Evolutionary conservation across 176 grass and related monocot genomes (phyloP).

Genomic region (Cenchrus americanus): DNA sequence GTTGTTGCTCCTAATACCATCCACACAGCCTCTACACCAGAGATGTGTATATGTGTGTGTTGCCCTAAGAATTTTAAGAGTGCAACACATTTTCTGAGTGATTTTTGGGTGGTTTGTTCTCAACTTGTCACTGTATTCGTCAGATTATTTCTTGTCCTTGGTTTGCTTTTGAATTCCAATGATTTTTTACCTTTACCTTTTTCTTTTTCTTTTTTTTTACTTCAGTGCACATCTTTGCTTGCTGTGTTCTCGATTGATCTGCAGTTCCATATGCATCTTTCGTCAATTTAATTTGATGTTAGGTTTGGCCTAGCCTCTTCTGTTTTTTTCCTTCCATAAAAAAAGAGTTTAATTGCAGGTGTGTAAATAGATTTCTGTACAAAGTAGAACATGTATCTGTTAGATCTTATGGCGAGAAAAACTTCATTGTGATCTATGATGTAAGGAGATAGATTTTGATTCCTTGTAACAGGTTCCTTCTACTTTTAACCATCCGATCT

Average conservation of each 20-base stretch:
- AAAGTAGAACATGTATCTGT: too few relatives aligned
- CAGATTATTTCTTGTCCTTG: background rate
- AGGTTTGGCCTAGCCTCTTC: background rate
- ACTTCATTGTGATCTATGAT: too few relatives aligned
- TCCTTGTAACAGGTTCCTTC: too few relatives aligned
- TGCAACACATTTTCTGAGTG: background rate
- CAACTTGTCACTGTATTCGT: background rate
- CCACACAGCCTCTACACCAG: background rate
- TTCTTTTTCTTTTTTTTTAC: background rate
- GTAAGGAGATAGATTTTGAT: too few relatives aligned
- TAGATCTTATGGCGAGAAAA: too few relatives aligned
- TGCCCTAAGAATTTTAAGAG: background rate
- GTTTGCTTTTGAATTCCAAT: background rate
- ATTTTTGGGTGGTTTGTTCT: background rate
- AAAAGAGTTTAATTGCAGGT: background rate
- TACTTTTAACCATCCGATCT: too few relatives aligned
- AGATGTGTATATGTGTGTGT: background rate
- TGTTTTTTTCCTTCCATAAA: too few relatives aligned
- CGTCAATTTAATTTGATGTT: background rate
- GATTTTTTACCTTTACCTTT: background rate
- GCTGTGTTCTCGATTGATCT: constrained; percentile 1
- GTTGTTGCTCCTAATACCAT: background rate
- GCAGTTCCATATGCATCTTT: background rate
- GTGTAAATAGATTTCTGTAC: background rate
- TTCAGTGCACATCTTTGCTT: background rate